Conservation (phyloP, 805 yeast genomes). For the Teunomyces panamensis region DNA sequence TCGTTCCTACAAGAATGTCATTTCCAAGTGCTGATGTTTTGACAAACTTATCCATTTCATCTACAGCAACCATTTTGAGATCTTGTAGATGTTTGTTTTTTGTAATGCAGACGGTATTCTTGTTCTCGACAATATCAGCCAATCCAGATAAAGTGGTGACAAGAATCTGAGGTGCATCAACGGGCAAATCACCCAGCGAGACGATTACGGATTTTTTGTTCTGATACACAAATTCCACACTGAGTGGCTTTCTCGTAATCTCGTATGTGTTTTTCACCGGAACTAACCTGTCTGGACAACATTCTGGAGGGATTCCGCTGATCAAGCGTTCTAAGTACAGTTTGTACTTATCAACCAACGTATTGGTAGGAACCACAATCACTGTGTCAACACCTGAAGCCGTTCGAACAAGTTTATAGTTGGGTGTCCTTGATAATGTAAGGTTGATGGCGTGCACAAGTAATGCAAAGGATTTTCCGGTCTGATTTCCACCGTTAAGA, state of each 20-base stretch:
- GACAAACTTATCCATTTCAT: slow-evolving; percentile 18
- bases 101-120: background rate
- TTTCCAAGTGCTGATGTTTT: slow-evolving; percentile 12
- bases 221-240: slow-evolving; percentile 12
- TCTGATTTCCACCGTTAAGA: slow-evolving; percentile 11
- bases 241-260: slow-evolving; percentile 16
- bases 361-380: slow-evolving; percentile 24
- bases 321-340: slow-evolving; percentile 9
- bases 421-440: slow-evolving; percentile 17
- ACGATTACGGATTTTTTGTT: background rate
- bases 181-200: background rate
- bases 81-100: slow-evolving; percentile 6
- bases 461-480: slow-evolving; percentile 22
- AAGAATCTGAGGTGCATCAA: slow-evolving; percentile 15
- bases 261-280: slow-evolving; percentile 8
- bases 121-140: slow-evolving; percentile 8
- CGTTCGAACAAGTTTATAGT: slow-evolving; percentile 11
- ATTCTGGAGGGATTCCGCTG: slow-evolving; percentile 16
- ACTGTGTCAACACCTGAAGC: slow-evolving; percentile 14
- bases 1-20: slow-evolving; percentile 2
- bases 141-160: slow-evolving; percentile 16
- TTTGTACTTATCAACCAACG: slow-evolving; percentile 16
- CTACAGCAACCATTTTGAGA: slow-evolving; percentile 20
- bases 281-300: slow-evolving; percentile 20
- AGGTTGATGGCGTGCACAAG: slow-evolving; percentile 17